Evolutionary conservation across 805 yeast genomes (phyloP), one percentile per base, ranked within the genome.

Genomic region (Candida ovalis): DNA sequence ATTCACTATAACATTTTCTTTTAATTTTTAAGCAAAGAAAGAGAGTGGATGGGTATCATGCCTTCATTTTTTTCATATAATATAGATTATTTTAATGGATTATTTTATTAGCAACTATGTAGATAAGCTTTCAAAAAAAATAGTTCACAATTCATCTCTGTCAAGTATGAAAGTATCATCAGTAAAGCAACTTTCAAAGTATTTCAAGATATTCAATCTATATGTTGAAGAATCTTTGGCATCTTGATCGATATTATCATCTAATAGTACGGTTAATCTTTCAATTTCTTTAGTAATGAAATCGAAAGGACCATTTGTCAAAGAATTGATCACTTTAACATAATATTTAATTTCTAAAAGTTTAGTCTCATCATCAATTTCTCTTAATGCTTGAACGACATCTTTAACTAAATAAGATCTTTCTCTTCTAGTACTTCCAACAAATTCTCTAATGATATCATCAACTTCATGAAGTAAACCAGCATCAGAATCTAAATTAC

Each of bases 191-290:
- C 44, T 39, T 18, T 55, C 51, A 54, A 71, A 67, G 33, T 63
- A 58, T 43, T 58, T 60, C 52, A 82, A 64, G 35, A 82, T 70
- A 56, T 84, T 84, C 45, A 73, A 54, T 58, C 84, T 73, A 58
- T 71, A 72, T 51, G 67, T 66, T 60, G 82, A 69, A 48, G 74
- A 71, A 56, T 84, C 90, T 18, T 67, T 63, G 36, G 77, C 73
- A n/a, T 59, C 66, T 10, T 63, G 59, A 35, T 65, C 65, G 45
- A 81, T 62, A 15, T 68, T 69, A 17, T 68, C 67, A 12, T 27
- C 36, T 18, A 82, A 50, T 24, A 82, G 65, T 23, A 65, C 66
- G 9, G 61, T 56, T 44, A 84, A 69, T 50, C 89, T 72, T 3
- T 55, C 53, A 18, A 66, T 46, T 64, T 84, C 89, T 35, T 62